Conservation (phyloP, 2,329 filamentous ascomycete species). For the Drechslerella coelobrocha region DNA sequence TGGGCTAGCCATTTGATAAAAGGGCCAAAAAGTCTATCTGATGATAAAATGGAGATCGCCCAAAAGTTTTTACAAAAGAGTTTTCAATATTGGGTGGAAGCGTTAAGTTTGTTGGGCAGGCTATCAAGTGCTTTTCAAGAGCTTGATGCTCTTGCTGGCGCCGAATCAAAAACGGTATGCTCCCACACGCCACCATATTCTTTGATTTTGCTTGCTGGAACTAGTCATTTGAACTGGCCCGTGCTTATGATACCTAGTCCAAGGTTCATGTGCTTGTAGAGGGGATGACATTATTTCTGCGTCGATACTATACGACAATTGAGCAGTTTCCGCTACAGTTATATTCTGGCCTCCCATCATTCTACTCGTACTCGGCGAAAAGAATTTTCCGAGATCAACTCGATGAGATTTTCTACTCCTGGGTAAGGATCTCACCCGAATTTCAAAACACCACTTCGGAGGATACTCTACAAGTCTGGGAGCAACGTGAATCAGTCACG, state of each 20-base stretch:
- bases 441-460: not conserved
- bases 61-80: not conserved
- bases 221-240: not conserved
- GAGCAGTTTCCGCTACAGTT: slow-evolving; percentile 1
- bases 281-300: not conserved
- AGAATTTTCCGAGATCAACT: not conserved
- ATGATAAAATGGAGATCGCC: not conserved
- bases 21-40: not conserved
- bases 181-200: not conserved
- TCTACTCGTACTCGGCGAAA: not conserved
- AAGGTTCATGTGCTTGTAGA: not conserved
- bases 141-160: not conserved
- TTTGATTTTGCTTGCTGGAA: not conserved
- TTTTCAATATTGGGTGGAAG: not conserved
- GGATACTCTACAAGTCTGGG: not conserved
- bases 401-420: not conserved
- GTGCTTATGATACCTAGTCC: not conserved
- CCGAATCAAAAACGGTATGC: not conserved
- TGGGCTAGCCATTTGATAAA: slow-evolving; percentile 14
- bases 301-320: not conserved
- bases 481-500: not conserved
- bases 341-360: not conserved
- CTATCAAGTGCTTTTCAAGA: slow-evolving; percentile 4
- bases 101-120: slow-evolving; percentile 2
- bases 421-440: not conserved